Evolutionary conservation across 2,329 filamentous ascomycete genomes (phyloP), one percentile per base, ranked within the genome.

Genomic region (Metarhizium robertsii): DNA sequence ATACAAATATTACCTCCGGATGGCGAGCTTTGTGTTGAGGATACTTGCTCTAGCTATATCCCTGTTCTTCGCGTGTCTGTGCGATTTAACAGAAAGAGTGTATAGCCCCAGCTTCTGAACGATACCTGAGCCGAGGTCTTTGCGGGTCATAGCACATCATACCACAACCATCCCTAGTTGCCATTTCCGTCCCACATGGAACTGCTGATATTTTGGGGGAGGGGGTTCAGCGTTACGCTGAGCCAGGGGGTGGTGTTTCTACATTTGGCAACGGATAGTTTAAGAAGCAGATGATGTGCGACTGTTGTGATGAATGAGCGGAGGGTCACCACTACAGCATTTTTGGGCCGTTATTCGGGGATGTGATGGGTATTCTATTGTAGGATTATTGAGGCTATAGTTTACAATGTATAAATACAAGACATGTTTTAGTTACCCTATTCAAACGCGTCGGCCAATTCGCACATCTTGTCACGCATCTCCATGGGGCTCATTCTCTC

Each of bases 371-470:
- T 34, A 34, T 34, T 34, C 6, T 11, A 34, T 34, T 48, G 45
- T 20, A 2, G 11, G 10, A 34, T 34, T 4, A 11, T 14, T 29
- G 8, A 11, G 20, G 11, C 8, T 30, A 3, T 48, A 30, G 25
- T 48, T 13, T 40, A 40, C 38, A 40, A 40, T 40, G 38, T 53
- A 6, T 45, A 53, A 16, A 53, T 45, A 29, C 40, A n/a, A 32
- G 40, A 25, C 16, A 16, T 34, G 13, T 10, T 46, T 45, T 20
- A 43, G 25, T 13, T 47, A 36, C 4, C 51, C 63, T 73, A 82
- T 62, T 77, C 67, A 61, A 79, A 81, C 52, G 70, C 70, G 55
- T 75, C 73, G 56, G 74, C 74, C 67, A 75, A 75, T 45, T 66
- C 62, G 60, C 69, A 71, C 62, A 83, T 72, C 61, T 72, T 70